Evolutionary conservation across 1,284 basidiomycete genomes (phyloP).

Genomic region (Heliocybe sulcata): DNA sequence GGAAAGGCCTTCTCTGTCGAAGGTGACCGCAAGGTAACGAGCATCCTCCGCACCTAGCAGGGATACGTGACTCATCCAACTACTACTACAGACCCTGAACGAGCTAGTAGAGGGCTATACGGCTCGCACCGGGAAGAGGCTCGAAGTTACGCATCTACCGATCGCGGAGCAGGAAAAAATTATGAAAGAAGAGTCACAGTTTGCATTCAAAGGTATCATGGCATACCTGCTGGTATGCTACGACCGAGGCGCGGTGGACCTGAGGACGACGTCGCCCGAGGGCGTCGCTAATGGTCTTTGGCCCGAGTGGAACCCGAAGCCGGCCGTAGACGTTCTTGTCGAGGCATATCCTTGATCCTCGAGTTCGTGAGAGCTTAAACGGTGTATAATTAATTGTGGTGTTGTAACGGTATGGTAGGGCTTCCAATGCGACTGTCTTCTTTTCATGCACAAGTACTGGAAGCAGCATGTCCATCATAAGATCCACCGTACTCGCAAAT

Average conservation of each 20-base stretch:
- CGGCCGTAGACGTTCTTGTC: slow-evolving; percentile 8
- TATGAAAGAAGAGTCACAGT: slow-evolving; percentile 4
- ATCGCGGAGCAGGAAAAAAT: slow-evolving; percentile 7
- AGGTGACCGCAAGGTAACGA: slow-evolving; percentile 26
- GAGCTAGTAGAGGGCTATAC: slow-evolving; percentile 9
- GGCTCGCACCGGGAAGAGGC: slow-evolving; percentile 8
- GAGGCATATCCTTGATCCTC: not conserved
- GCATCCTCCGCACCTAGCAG: not conserved
- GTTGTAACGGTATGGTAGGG: not conserved
- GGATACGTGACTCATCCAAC: not conserved
- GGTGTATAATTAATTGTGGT: not conserved
- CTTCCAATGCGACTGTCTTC: not conserved
- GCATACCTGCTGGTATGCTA: slow-evolving; percentile 5
- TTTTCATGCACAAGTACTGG: no score
- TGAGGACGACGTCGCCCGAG: not conserved
- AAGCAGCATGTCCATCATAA: no score
- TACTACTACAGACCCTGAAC: slow-evolving; percentile 13
- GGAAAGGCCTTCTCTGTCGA: slow-evolving; percentile 26
- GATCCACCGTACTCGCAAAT: no score
- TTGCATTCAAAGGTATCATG: slow-evolving; percentile 7
- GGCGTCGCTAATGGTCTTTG: slow-evolving; percentile 9
- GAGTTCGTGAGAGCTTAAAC: not conserved
- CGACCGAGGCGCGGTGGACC: slow-evolving; percentile 8
- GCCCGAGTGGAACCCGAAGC: slow-evolving; percentile 14
- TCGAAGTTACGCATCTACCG: slow-evolving; percentile 10